Conservation (phyloP, 441 rosid species). For the Erodium moschatum region DNA sequence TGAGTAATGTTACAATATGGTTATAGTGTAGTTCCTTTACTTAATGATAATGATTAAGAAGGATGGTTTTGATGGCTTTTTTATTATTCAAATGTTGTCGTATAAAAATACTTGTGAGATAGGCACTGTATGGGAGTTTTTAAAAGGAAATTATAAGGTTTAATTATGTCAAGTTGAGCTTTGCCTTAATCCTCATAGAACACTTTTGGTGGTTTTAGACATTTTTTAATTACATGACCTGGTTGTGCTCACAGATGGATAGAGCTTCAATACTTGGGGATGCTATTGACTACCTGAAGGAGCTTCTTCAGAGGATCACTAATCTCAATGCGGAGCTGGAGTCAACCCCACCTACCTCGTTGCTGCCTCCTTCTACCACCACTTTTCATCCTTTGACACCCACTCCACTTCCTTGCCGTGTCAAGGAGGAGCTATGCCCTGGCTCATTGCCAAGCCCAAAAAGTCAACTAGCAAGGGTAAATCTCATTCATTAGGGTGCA, state of each 20-base stretch:
- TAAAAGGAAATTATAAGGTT: no score
- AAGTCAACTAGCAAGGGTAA: conserved; percentile 61
- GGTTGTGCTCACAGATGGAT: not conserved
- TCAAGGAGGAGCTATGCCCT: conserved; percentile 57
- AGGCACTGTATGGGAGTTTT: no score
- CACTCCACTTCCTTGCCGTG: conserved; percentile 44
- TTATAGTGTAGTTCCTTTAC: not conserved
- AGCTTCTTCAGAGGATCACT: not conserved
- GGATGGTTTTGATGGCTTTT: not conserved
- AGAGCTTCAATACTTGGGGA: conserved; percentile 4
- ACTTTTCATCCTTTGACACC: conserved; percentile 59
- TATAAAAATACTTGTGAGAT: no score
- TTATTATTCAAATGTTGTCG: not conserved
- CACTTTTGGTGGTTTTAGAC: no score
- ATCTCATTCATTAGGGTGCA: not conserved
- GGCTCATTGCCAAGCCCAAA: conserved; percentile 49
- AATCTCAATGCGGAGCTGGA: conserved; percentile 34
- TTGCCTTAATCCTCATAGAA: no score
- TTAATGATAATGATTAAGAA: not conserved
- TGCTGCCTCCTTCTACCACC: conserved; percentile 36
- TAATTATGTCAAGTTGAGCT: no score
- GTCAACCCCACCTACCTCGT: conserved; percentile 40
- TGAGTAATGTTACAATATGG: not conserved
- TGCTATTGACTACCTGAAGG: not conserved
- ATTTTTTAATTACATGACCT: no score